phyloP scores from a whole-genome alignment of 2,329 filamentous ascomycete species.

The Alternaria alternata region DNA sequence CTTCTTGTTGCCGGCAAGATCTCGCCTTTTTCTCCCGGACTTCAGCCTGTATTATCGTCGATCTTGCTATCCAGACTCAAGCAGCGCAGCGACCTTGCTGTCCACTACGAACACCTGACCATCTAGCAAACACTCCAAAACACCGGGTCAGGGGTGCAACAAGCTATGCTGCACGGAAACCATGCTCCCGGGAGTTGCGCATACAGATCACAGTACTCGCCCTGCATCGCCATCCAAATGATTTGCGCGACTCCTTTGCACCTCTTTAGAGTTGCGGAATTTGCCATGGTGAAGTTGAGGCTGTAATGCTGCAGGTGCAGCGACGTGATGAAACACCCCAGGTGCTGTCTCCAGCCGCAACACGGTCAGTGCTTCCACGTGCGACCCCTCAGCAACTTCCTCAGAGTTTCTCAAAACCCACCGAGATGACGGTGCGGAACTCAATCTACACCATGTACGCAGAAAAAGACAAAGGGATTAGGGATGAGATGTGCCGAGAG shows the following conservation, averaged over 20 bases:
- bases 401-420: not conserved
- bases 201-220: not conserved
- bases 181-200: not conserved
- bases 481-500: not conserved
- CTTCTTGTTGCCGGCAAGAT: not conserved
- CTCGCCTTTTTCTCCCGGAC: not conserved
- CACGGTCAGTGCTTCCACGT: not conserved
- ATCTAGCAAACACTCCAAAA: conserved; percentile 4
- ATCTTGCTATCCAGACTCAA: not conserved
- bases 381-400: not conserved
- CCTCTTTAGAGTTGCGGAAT: not conserved
- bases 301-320: not conserved
- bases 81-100: not conserved
- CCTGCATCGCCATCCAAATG: not conserved
- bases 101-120: not conserved
- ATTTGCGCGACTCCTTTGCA: not conserved
- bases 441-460: not conserved
- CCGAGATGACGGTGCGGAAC: not conserved
- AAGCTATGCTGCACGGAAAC: not conserved
- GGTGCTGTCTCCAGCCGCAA: not conserved
- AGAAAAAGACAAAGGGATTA: too few species aligned
- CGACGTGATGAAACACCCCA: not conserved
- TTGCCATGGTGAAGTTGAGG: not conserved
- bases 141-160: conserved; percentile 1
- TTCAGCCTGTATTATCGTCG: not conserved